Percentiles rank a stretch among this genome's conserved stretches.
Conservation (phyloP, 768 basidiomycete species). For the Mycena alexandri region DNA sequence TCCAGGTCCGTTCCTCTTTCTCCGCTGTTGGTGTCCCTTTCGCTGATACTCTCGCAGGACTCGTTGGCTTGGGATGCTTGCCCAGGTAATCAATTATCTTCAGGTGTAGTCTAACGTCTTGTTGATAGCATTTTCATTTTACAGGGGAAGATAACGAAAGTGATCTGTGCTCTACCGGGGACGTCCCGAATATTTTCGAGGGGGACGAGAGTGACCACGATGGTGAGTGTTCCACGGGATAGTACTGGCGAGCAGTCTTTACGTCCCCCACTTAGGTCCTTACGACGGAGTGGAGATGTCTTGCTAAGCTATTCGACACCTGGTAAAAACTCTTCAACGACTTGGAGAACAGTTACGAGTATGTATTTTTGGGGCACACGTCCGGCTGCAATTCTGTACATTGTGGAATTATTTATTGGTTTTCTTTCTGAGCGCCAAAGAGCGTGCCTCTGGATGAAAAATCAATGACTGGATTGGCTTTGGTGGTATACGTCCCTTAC, state of each 20-base stretch:
- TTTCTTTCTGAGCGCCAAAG: too few species aligned
- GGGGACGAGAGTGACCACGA: slow-evolving; percentile 60
- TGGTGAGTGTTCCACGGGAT: slow-evolving; percentile 44
- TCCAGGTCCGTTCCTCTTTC: slow-evolving; percentile 40
- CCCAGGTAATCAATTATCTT: slow-evolving; percentile 52
- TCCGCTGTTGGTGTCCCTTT: too few species aligned
- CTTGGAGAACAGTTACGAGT: too few species aligned
- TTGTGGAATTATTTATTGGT: too few species aligned
- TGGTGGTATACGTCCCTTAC: too few species aligned
- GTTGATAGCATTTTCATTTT: slow-evolving; percentile 23
- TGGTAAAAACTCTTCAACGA: too few species aligned
- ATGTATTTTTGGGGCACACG: too few species aligned
- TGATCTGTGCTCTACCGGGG: slow-evolving; percentile 63
- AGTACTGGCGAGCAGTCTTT: not conserved
- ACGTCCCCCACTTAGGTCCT: slow-evolving; percentile 37
- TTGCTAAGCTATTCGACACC: slow-evolving; percentile 20
- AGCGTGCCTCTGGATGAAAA: too few species aligned
- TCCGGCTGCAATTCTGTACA: too few species aligned
- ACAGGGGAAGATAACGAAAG: slow-evolving; percentile 74
- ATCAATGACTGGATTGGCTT: too few species aligned
- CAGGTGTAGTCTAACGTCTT: not conserved
- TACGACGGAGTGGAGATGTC: slow-evolving; percentile 52
- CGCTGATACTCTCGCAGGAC: too few species aligned
- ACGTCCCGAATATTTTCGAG: slow-evolving; percentile 63
- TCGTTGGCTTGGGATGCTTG: slow-evolving; percentile 62